Evolutionary conservation across 1,139 yeast species (phyloP), one percentile per base, ranked within the genome.

Genomic region (Suhomyces bribrorum): DNA sequence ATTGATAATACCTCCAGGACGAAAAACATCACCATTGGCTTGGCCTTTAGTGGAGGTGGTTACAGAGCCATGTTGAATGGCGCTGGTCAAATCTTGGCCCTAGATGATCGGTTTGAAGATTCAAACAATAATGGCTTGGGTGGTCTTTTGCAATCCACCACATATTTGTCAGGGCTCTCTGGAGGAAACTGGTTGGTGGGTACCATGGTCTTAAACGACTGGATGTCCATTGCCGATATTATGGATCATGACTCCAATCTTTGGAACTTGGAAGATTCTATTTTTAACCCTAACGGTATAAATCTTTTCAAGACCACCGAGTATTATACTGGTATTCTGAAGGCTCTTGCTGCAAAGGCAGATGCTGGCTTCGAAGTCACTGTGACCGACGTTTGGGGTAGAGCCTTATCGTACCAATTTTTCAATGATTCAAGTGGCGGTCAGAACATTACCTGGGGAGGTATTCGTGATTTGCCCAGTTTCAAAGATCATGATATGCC

Each of bases 151-250:
- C 75, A 71, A 41, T 54, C 67, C 32, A 36, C 73, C 2, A 59
- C 66, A 2, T 71, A 71, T 48, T 44, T 71, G n/a, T 44, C 64
- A 2, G 76, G 76, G 0, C 52, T 71, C 6, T 68, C 74, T 5
- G 77, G 77, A 5, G 76, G 76, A 0, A 60, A 60, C 39, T 71
- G 77, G 77, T 45, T 71, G 15, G 62, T 71, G 8, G 76, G 76
- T 0, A 50, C 67, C 13, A 42, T 69, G 33, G 70, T 57, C 3
- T 50, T 66, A 29, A 69, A 69, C 41, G 58, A 68, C 45, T 69
- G 69, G 66, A 48, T 62, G n/a, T 57, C 72, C 0, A 67, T 69
- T 9, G 61, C 44, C 2, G 68, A 68, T 30, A 56, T 69, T n/a
- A 29, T 66, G 12, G 49, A 52, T 31, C 54, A 56, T 1, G 43